A percentile compares a stretch with the other conserved stretches of the same genome.
These are phyloP conservation scores for Daphne laureola DNA, from an alignment of 441 rosid genomes.

Conservation along the genomic window DNA sequence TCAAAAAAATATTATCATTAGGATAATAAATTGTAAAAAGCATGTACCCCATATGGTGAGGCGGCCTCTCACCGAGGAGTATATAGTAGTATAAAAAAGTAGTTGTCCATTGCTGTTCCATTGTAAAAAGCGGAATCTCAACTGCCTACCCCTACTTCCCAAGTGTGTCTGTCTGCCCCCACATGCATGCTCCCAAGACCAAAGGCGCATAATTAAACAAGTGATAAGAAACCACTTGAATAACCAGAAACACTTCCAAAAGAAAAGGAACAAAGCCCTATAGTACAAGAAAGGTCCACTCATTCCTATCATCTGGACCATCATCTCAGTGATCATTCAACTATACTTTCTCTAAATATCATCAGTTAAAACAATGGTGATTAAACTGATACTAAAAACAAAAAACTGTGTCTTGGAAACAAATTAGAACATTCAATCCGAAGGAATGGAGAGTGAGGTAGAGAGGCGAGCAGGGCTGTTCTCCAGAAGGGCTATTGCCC, in stretches of 20 bases:
- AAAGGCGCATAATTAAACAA: not conserved
- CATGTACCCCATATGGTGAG: too few species aligned
- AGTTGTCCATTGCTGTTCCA: too few species aligned
- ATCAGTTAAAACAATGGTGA: not conserved
- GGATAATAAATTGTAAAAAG: too few species aligned
- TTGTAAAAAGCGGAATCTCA: too few species aligned
- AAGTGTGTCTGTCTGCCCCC: too few species aligned
- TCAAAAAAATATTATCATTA: too few species aligned
- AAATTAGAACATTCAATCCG: slow-evolving; percentile 17
- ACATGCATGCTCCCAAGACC: slow-evolving; percentile 10
- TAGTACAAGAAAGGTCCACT: slow-evolving; percentile 1
- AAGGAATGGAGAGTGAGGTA: slow-evolving; percentile 17
- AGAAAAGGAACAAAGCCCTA: not conserved
- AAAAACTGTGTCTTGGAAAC: not conserved
- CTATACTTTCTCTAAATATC: not conserved
- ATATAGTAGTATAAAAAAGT: too few species aligned
- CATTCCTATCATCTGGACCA: slow-evolving; percentile 9
- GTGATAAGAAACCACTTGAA: slow-evolving; percentile 4
- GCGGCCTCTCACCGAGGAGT: too few species aligned
- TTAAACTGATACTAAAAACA: not conserved
- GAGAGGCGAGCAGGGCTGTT: slow-evolving; percentile 18
- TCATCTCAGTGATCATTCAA: slow-evolving; percentile 1
- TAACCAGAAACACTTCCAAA: slow-evolving; percentile 1
- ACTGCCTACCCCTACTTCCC: too few species aligned
- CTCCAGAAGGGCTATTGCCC: slow-evolving; percentile 23